These are phyloP conservation scores for Acacia pycnantha DNA, from an alignment of 331 rosid species.

Conservation along the genomic window DNA sequence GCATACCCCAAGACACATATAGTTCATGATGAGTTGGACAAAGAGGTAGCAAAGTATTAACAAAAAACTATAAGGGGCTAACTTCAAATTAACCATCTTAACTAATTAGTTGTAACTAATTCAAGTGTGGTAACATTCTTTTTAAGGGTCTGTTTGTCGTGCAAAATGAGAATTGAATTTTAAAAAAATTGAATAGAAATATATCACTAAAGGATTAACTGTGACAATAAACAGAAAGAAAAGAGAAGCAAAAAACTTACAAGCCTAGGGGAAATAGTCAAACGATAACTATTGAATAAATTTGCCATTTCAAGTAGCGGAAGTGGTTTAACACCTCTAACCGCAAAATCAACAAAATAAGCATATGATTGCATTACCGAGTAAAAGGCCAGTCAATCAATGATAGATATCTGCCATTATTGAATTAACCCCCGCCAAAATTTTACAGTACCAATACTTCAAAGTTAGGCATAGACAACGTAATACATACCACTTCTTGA, in stretches of 20 bases:
- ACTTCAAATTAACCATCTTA: no score
- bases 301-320: conserved; percentile 80
- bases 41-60: no score
- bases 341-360: conserved; percentile 51
- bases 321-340: conserved; percentile 95
- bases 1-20: no score
- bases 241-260: conserved; percentile 40
- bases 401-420: not conserved
- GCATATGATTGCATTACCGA: conserved; percentile 24
- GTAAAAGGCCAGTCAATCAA: conserved; percentile 14
- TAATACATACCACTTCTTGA: conserved; percentile 90
- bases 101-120: no score
- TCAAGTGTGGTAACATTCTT: no score
- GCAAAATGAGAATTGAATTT: no score
- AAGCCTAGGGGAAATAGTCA: conserved; percentile 85
- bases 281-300: conserved; percentile 63
- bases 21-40: no score
- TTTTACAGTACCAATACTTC: conserved; percentile 18
- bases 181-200: no score
- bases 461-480: conserved; percentile 14
- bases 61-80: no score
- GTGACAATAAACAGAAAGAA: not conserved
- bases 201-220: conserved; percentile 18
- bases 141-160: no score
- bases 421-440: not conserved